These are phyloP conservation scores for Annulohypoxylon stygium DNA, from an alignment of 495 filamentous ascomycete species.

Conservation along the genomic window DNA sequence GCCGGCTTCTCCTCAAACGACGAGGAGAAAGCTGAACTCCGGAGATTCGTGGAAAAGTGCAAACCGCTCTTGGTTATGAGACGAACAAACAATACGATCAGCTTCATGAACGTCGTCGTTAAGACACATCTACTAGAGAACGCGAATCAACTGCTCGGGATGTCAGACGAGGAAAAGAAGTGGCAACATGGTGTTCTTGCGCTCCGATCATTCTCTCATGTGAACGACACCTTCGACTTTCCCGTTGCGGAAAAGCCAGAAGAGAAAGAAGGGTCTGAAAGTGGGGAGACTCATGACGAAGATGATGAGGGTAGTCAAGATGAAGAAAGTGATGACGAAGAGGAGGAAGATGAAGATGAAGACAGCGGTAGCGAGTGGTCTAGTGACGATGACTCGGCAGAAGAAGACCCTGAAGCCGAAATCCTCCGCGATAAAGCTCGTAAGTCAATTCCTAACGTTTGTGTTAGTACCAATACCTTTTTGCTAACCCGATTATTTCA, in stretches of 20 bases:
- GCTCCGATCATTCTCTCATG: conserved; percentile 51
- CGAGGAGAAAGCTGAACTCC: conserved; percentile 49
- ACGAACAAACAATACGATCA: conserved; percentile 39
- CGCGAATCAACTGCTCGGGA: conserved; percentile 49
- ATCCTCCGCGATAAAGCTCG: conserved; percentile 36
- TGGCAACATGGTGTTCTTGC: conserved; percentile 58
- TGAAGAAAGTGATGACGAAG: conserved; percentile 28
- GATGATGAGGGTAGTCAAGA: conserved; percentile 15
- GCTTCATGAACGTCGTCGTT: conserved; percentile 52
- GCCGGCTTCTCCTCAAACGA: conserved; percentile 46
- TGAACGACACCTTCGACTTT: conserved; percentile 48
- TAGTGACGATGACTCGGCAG: conserved; percentile 28
- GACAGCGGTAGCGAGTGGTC: conserved; percentile 29
- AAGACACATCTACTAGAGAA: conserved; percentile 52
- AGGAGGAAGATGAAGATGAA: conserved; percentile 31
- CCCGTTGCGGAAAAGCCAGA: conserved; percentile 23
- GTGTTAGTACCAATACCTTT: neutral
- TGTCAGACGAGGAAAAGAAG: conserved; percentile 54
- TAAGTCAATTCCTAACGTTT: conserved; percentile 21
- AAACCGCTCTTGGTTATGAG: conserved; percentile 50
- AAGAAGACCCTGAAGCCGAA: conserved; percentile 43
- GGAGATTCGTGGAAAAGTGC: conserved; percentile 49
- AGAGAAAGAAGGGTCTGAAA: conserved; percentile 11
- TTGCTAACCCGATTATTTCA: conserved; percentile 23
- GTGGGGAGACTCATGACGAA: conserved; percentile 6